Base-by-base conservation (phyloP, 1,284 basidiomycete genomes). In the Cryptococcus hybrid region DNA sequence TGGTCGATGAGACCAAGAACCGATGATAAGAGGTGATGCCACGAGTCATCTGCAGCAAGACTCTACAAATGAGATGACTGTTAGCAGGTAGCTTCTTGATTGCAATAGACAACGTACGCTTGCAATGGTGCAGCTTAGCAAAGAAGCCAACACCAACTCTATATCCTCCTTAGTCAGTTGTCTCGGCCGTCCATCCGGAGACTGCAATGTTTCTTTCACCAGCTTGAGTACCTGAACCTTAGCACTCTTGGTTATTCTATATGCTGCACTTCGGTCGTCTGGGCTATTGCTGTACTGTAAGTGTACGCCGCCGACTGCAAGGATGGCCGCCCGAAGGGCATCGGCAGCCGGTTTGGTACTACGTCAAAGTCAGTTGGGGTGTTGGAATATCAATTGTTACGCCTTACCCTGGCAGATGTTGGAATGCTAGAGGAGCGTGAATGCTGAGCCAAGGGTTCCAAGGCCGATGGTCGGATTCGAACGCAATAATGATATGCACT, bases 391-490 rank as follows among this genome's bases (percentile, higher is more conserved):
- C 8, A 35, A 12, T 24, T 8, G 18, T 1, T 37, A 37, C 9
- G 60, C 30, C 70, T 51, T 40, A 73, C 69, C 69, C 71, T 24
- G 72, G 73, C 0, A 68, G 57, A 52, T 69, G 66, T 2, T 62
- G 66, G 54, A 76, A 76, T 0, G 74, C 74, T 18, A 73, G 57
- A 12, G 73, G 68, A 7, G 73, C 73, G 48, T 75, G 72, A 3
- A 74, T 61, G 2, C 59, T 61, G 6, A 76, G 56, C 74, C 74
- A 76, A 1, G 74, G 74, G 55, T 76, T 76, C 70, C 71, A 75
- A 1, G 70, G 70, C 36, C 61, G 65, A 43, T 60, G 57, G 2
- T 60, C 54, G 3, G 63, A 66, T 40, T 76, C 71, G 47, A 73
- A 71, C 0, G 74, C 74, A 30, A 75, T 65, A 56, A 74, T 75